These are phyloP conservation scores for Rosa multiflora DNA, from an alignment of 306 rosid genomes.

Conservation along the genomic window DNA sequence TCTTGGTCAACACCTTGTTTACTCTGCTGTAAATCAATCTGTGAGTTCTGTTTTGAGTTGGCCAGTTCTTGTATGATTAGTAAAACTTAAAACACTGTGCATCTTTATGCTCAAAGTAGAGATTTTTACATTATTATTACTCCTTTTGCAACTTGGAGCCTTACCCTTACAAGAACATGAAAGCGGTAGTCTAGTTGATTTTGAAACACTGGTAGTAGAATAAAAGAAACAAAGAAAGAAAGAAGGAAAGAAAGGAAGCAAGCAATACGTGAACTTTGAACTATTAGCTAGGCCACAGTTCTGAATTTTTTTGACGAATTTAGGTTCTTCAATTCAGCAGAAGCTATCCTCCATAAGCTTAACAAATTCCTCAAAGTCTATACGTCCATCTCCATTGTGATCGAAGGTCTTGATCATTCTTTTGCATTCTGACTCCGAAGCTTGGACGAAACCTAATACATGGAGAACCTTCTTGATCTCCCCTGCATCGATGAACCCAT, in stretches of 20 bases:
- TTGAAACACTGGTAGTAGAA: not conserved
- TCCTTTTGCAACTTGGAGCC: not conserved
- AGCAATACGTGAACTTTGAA: not conserved
- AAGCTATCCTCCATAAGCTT: constrained; percentile 38
- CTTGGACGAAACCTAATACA: constrained; percentile 36
- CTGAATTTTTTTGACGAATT: not conserved
- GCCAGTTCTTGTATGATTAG: not conserved
- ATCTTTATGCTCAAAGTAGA: not conserved
- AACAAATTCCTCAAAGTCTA: constrained; percentile 47
- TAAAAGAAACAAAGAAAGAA: not conserved
- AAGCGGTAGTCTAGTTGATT: not conserved
- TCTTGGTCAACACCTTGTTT: not conserved
- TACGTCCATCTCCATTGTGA: constrained; percentile 41
- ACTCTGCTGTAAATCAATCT: not conserved
- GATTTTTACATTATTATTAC: not conserved
- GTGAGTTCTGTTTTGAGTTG: not conserved
- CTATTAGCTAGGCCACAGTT: not conserved
- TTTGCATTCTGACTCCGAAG: constrained; percentile 33
- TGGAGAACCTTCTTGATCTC: constrained; percentile 39
- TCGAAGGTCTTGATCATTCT: constrained; percentile 46
- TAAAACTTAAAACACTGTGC: not conserved
- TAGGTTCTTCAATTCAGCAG: constrained; percentile 10
- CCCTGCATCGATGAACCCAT: constrained; percentile 52
- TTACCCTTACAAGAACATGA: not conserved
- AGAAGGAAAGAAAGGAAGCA: not conserved